These are phyloP conservation scores for Stachybotrys chartarum DNA, from an alignment of 2,329 filamentous ascomycete genomes.

Conservation along the genomic window DNA sequence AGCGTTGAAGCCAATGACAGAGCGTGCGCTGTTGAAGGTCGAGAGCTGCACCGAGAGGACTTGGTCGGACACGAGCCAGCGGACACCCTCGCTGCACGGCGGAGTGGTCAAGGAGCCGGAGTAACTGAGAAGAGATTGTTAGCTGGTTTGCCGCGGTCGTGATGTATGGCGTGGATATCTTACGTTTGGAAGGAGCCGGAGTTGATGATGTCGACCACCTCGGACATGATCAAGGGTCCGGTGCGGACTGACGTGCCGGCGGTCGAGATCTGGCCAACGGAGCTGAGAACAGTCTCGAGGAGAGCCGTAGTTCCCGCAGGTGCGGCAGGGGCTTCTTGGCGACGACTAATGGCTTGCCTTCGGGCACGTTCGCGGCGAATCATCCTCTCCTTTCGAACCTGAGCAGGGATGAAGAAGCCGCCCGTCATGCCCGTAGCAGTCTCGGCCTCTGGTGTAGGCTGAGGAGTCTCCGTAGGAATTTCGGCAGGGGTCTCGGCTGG, in stretches of 20 bases:
- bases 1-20: conserved; percentile 47
- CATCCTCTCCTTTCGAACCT: not conserved
- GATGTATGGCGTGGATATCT: conserved; percentile 3
- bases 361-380: not conserved
- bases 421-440: not conserved
- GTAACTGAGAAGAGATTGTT: conserved; percentile 27
- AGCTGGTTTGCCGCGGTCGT: conserved; percentile 3
- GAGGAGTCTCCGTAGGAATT: not conserved
- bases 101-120: conserved; percentile 55
- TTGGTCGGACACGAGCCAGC: conserved; percentile 43
- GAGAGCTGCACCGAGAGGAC: conserved; percentile 38
- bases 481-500: not conserved
- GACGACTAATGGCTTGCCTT: conserved; percentile 1
- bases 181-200: conserved; percentile 19
- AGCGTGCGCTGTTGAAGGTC: conserved; percentile 44
- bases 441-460: not conserved
- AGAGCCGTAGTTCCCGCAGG: conserved; percentile 13
- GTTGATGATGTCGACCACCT: conserved; percentile 26
- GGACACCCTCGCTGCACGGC: conserved; percentile 50
- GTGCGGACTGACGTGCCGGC: conserved; percentile 29
- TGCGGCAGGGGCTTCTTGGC: not conserved
- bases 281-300: conserved; percentile 27
- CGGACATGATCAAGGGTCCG: conserved; percentile 32
- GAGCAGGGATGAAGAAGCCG: not conserved
- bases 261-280: conserved; percentile 28